Percentiles rank a stretch among this genome's conserved stretches.
Conservation (phyloP, 1,284 basidiomycete genomes). For the Coniferiporia sulphurascens region DNA sequence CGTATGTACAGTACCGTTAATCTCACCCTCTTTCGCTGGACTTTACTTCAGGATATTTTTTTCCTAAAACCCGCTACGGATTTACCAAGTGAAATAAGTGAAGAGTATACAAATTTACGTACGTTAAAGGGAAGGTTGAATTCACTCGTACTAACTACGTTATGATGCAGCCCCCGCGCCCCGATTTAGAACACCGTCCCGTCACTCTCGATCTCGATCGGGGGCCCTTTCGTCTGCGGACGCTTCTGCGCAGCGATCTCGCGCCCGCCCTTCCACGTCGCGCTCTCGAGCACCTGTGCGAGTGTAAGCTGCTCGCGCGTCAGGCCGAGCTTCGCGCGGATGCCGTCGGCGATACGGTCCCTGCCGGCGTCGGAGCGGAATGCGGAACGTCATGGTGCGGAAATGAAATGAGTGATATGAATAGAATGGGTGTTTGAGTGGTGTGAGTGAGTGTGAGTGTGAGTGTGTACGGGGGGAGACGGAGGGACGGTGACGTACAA, state of each 20-base stretch:
- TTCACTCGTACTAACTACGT: background rate
- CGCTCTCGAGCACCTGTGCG: constrained; percentile 88
- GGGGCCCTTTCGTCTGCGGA: constrained; percentile 74
- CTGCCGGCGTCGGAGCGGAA: constrained; percentile 34
- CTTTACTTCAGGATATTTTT: no score
- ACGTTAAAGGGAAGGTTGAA: no score
- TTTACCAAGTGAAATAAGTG: no score
- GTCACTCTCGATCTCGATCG: constrained; percentile 83
- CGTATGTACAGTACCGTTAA: no score
- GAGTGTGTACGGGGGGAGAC: background rate
- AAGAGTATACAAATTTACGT: no score
- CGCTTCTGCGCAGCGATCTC: constrained; percentile 83
- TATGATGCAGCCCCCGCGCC: background rate
- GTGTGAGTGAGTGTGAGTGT: no score
- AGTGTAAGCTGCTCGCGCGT: constrained; percentile 53
- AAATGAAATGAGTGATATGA: no score
- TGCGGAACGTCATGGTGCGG: no score
- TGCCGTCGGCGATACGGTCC: constrained; percentile 72
- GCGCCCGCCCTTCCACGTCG: constrained; percentile 93
- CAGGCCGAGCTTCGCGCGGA: constrained; percentile 57
- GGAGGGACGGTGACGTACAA: constrained; percentile 50
- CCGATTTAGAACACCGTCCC: constrained; percentile 70
- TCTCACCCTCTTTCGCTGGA: no score
- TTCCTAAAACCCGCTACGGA: no score
- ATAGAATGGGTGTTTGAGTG: no score